Evolutionary conservation across 179 eudicot species (phyloP).

Genomic region (Beta corolliflora): DNA sequence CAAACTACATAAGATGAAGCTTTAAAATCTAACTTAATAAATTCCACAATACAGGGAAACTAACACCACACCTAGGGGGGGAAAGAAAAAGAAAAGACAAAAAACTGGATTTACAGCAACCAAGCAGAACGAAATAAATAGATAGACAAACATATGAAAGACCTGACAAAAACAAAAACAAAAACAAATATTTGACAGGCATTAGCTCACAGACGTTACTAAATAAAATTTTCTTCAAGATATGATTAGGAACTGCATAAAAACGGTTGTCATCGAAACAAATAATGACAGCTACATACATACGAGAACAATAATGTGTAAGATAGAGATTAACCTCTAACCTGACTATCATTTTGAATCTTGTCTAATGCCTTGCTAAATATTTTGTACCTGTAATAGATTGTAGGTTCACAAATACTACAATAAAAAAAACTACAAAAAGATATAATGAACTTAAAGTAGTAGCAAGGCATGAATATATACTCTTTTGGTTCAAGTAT

Average conservation of each 20-base stretch:
- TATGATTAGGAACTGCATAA: neutral
- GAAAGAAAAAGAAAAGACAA: too few species aligned
- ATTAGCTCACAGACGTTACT: too few species aligned
- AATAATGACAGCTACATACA: neutral
- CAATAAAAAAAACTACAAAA: neutral
- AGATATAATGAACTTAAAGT: slow-evolving; percentile 4
- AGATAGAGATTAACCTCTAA: slow-evolving; percentile 19
- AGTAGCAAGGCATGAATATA: neutral
- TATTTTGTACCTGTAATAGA: slow-evolving; percentile 63
- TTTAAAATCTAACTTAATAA: too few species aligned
- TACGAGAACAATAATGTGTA: neutral
- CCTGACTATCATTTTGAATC: slow-evolving; percentile 83
- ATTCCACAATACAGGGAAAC: too few species aligned
- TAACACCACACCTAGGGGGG: too few species aligned
- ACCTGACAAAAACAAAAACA: too few species aligned
- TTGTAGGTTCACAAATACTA: slow-evolving; percentile 2
- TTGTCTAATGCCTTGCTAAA: slow-evolving; percentile 80
- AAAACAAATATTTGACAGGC: too few species aligned
- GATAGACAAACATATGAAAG: too few species aligned
- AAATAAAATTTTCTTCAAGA: too few species aligned
- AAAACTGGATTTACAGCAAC: too few species aligned
- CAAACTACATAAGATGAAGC: too few species aligned
- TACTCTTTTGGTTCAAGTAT: slow-evolving; percentile 85
- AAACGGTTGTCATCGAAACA: neutral
- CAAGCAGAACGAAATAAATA: too few species aligned